Evolutionary conservation across 805 yeast genomes (phyloP).

Genomic region (Saturnispora bothae): DNA sequence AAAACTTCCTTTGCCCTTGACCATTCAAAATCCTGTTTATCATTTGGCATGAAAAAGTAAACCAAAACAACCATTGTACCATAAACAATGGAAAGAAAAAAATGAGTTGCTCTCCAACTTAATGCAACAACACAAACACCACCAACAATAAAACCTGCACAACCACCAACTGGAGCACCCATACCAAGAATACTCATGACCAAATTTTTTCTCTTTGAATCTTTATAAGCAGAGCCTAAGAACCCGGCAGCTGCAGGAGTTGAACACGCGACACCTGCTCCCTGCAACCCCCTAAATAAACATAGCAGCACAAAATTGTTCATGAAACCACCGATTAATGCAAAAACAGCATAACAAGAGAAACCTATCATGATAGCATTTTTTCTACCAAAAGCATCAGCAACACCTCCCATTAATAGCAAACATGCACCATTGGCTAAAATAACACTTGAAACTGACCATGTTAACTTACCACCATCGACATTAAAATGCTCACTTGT

Average conservation of each 20-base stretch:
- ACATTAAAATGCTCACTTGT: conserved; percentile 28
- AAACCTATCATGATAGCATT: conserved; percentile 29
- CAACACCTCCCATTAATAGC: conserved; percentile 35
- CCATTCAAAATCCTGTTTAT: conserved; percentile 21
- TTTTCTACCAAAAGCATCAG: conserved; percentile 38
- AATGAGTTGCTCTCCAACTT: conserved; percentile 34
- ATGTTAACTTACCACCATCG: conserved; percentile 32
- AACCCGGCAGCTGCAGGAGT: conserved; percentile 41
- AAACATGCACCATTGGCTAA: conserved; percentile 35
- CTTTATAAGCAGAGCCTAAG: conserved; percentile 31
- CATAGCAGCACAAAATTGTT: conserved; percentile 28
- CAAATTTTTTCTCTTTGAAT: conserved; percentile 31
- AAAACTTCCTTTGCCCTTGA: conserved; percentile 19
- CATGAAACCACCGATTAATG: conserved; percentile 31
- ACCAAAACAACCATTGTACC: conserved; percentile 17
- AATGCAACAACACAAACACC: conserved; percentile 33
- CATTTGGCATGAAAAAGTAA: conserved; percentile 28
- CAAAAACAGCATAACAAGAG: conserved; percentile 22
- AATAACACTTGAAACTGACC: conserved; percentile 33
- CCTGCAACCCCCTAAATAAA: conserved; percentile 35
- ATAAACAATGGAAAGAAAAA: conserved; percentile 31
- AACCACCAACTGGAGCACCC: conserved; percentile 40
- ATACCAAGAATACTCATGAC: conserved; percentile 34
- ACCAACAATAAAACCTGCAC: conserved; percentile 32
- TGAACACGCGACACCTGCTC: conserved; percentile 33